Evolutionary conservation across 768 basidiomycete species (phyloP), one percentile per base, ranked within the genome.

Genomic region (Fomitopsis serialis): DNA sequence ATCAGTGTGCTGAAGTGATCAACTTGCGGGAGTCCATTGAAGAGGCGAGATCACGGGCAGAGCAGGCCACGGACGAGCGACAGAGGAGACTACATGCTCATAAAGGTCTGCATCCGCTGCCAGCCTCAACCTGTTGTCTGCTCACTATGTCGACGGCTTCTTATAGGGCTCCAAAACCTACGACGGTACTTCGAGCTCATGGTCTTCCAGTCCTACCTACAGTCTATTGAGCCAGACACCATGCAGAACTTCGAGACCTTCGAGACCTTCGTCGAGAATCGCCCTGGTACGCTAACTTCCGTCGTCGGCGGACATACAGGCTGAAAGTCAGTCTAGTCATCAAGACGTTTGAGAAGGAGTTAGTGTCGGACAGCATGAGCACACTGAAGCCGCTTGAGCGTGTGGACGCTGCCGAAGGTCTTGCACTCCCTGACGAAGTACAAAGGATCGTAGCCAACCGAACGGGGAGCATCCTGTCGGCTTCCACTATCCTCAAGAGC

Each of bases 1-100:
- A 96, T 61, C 85, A 82, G 54, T 96, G 92, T 63, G 81, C 84
- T 15, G 76, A 84, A 15, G 85, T 94, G 2, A 81, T 85, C 67
- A 94, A 98, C 64, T 70, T 98, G 13, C 82, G 92, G 32, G 89
- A 96, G 54, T 79, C 88, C 0, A 96, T 99, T 43, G 96, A 98
- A 61, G 84, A 89, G 22, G 77, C 84, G 2, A 81, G 92, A 22
- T 68, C 79, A n/a, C 71, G 73, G 21, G 92, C 94, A 0, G 92
- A 92, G 58, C 82, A 92, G 58, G 79, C 86, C 0, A 74, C 78
- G 6, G 89, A 93, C 52, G 82, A 88, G 50, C 79, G 78, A 54
- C 78, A 85, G 64, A 88, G 84, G 66, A 77, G 78, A 48, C 65
- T 72, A 2, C 78, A 82, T 64, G 80, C 85, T 0, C 84, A 91